phyloP scores from a whole-genome alignment of 257 asterid species.

The Solanum sparsipilum region DNA sequence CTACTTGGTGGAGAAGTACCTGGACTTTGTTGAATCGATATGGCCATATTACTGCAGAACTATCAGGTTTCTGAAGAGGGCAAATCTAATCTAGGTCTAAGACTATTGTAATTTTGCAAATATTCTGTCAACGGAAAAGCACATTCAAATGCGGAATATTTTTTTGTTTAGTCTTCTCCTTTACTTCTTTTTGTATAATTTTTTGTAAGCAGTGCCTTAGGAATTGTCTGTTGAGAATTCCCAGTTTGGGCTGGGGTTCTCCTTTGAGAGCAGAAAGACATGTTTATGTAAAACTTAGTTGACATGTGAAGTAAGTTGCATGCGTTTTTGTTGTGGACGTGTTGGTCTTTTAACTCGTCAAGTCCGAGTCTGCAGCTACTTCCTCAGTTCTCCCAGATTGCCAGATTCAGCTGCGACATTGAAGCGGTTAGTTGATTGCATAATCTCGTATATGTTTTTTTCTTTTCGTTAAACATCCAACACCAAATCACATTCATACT shows the following conservation, averaged over 20 bases:
- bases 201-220: background rate
- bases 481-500: background rate
- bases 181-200: background rate
- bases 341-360: background rate
- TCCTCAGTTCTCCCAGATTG: background rate
- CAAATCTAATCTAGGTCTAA: slow-evolving; percentile 43
- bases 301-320: background rate
- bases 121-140: background rate
- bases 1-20: slow-evolving; percentile 40
- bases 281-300: background rate
- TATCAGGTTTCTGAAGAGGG: slow-evolving; percentile 66
- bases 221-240: slow-evolving; percentile 1
- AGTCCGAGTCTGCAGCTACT: background rate
- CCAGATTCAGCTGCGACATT: background rate
- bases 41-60: slow-evolving; percentile 79
- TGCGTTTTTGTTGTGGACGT: background rate
- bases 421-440: background rate
- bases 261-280: background rate
- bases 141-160: background rate
- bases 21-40: slow-evolving; percentile 53
- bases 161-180: background rate
- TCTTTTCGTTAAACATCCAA: background rate
- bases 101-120: background rate
- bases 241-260: slow-evolving; percentile 15
- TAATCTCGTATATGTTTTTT: background rate